These are phyloP conservation scores for Aspergillus jensenii DNA, from an alignment of 2,329 filamentous ascomycete species.

Conservation along the genomic window DNA sequence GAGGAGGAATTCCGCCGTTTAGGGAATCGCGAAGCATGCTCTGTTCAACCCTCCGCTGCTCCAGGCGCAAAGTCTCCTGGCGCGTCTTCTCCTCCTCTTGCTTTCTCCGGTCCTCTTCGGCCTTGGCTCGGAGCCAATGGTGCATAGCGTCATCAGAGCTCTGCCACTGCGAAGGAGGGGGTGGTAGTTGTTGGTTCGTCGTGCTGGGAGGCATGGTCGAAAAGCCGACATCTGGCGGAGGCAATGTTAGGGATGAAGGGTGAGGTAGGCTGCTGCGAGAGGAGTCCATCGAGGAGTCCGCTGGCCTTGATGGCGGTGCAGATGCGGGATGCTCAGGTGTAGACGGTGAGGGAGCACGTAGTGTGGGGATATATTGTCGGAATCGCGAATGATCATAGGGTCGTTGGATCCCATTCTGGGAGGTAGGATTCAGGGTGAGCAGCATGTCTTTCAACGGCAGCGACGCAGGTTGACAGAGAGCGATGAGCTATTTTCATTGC, in stretches of 20 bases:
- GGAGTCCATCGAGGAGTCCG: slow-evolving; percentile 63
- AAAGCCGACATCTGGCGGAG: slow-evolving; percentile 39
- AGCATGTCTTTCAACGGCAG: slow-evolving; percentile 39
- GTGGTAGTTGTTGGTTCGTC: slow-evolving; percentile 54
- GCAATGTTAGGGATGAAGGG: slow-evolving; percentile 64
- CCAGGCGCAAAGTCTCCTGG: slow-evolving; percentile 65
- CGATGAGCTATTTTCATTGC: slow-evolving; percentile 8
- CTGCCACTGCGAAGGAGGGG: slow-evolving; percentile 65
- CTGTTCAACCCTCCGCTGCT: slow-evolving; percentile 71
- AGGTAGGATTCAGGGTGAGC: slow-evolving; percentile 52
- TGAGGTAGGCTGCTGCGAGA: slow-evolving; percentile 69
- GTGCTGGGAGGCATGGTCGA: slow-evolving; percentile 41
- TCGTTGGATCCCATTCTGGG: slow-evolving; percentile 48
- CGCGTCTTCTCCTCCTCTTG: slow-evolving; percentile 71
- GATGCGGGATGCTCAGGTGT: slow-evolving; percentile 30
- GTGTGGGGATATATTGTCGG: slow-evolving; percentile 43
- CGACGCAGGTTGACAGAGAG: slow-evolving; percentile 5
- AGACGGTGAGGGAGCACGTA: slow-evolving; percentile 34
- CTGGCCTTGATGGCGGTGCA: slow-evolving; percentile 31
- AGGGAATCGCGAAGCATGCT: slow-evolving; percentile 70
- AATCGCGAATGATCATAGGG: slow-evolving; percentile 51
- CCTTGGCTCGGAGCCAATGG: slow-evolving; percentile 68
- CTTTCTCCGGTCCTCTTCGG: slow-evolving; percentile 63
- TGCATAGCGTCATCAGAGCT: slow-evolving; percentile 69
- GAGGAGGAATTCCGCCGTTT: slow-evolving; percentile 68